These are phyloP conservation scores for Senna tora DNA, from an alignment of 306 rosid genomes.

Conservation along the genomic window DNA sequence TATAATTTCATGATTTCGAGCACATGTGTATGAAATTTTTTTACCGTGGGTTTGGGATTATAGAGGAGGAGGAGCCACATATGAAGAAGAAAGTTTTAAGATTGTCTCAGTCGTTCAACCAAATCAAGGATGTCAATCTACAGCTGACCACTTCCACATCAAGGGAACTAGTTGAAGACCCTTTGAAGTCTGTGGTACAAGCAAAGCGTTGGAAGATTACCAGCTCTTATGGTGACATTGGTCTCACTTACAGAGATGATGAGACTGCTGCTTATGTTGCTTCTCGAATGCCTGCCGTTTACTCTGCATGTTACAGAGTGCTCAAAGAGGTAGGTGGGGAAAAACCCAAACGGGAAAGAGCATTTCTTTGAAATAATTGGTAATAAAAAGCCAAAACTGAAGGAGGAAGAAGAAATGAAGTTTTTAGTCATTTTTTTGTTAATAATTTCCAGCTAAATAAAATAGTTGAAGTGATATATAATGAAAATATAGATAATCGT, in stretches of 20 bases:
- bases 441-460: constrained; percentile 20
- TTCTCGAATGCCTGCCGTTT: constrained; percentile 95
- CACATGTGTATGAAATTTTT: constrained; percentile 21
- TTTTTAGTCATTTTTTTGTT: constrained; percentile 9
- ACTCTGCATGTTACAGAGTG: constrained; percentile 88
- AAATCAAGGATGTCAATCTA: constrained; percentile 70
- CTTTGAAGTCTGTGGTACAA: constrained; percentile 62
- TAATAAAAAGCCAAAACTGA: constrained; percentile 8
- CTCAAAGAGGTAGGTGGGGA: constrained; percentile 71
- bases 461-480: constrained; percentile 4
- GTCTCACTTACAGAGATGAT: constrained; percentile 68
- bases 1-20: not conserved
- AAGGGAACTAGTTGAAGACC: constrained; percentile 82
- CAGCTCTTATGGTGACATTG: constrained; percentile 88
- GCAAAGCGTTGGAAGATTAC: constrained; percentile 92
- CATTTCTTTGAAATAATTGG: constrained; percentile 12
- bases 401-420: constrained; percentile 3
- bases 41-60: constrained; percentile 43
- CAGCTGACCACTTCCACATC: constrained; percentile 63
- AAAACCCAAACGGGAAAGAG: not conserved
- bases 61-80: constrained; percentile 85
- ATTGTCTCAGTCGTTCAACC: constrained; percentile 70
- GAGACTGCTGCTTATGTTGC: constrained; percentile 91
- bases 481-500: not conserved
- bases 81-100: constrained; percentile 84